Evolutionary conservation across 176 grass and related monocot species (phyloP).

Genomic region (Canna indica): DNA sequence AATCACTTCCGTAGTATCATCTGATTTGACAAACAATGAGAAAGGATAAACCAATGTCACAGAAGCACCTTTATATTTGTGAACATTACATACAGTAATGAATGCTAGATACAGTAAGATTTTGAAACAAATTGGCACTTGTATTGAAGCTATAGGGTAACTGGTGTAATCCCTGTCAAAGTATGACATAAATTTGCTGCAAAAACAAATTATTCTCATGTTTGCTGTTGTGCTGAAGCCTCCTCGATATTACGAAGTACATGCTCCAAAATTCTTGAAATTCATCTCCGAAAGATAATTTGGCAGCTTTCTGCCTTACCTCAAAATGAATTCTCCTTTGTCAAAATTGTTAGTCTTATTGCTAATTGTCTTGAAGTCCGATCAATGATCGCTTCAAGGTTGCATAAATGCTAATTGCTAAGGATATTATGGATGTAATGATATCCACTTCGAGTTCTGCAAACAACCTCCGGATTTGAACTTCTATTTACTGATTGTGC

Average conservation of each 20-base stretch:
- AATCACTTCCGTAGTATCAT: too few species aligned
- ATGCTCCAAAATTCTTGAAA: neutral
- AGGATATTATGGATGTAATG: neutral
- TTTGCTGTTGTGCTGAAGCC: neutral
- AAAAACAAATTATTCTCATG: neutral
- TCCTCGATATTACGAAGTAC: neutral
- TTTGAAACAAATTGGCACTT: neutral
- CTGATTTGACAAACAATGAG: neutral
- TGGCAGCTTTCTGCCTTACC: neutral
- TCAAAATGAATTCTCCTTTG: neutral
- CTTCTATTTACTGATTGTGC: neutral
- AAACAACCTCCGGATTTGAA: neutral
- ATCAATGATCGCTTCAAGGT: neutral
- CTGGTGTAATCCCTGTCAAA: neutral
- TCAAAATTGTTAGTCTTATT: neutral
- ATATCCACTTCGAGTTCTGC: neutral
- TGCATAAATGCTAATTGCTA: neutral
- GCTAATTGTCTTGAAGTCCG: neutral
- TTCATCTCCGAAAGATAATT: neutral
- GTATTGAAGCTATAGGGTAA: neutral
- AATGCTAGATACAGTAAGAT: neutral
- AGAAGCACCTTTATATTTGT: neutral
- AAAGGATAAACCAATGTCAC: neutral
- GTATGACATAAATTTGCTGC: neutral
- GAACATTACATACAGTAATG: neutral